These are phyloP conservation scores for Corinectria fuckeliana DNA, from an alignment of 2,329 filamentous ascomycete genomes.

Conservation along the genomic window DNA sequence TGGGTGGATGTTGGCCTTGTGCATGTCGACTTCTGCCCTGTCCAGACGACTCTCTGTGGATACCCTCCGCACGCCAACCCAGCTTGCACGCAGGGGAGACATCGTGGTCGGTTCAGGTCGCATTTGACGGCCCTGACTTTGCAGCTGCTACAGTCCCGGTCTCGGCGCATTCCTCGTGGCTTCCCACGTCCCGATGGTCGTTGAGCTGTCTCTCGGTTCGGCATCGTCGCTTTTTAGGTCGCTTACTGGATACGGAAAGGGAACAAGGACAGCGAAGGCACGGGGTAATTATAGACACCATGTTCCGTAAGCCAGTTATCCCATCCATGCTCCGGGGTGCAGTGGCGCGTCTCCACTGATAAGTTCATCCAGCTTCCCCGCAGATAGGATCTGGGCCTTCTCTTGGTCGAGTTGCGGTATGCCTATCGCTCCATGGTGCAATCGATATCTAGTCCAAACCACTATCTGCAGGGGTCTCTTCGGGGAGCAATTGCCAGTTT, in stretches of 20 bases:
- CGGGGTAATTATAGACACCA: background rate
- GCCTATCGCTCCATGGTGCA: background rate
- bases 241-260: background rate
- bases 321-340: background rate
- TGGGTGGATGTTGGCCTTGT: background rate
- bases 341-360: background rate
- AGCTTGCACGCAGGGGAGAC: conserved; percentile 37
- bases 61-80: conserved; percentile 41
- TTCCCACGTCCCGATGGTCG: conserved; percentile 37
- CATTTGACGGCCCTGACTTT: conserved; percentile 37
- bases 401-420: background rate
- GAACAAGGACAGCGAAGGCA: background rate
- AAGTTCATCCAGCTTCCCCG: background rate
- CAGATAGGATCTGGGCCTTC: background rate
- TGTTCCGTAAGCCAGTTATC: background rate
- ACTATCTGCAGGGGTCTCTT: background rate
- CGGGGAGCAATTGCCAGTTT: background rate
- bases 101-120: conserved; percentile 39
- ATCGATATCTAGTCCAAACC: background rate
- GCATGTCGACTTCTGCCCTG: conserved; percentile 14
- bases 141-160: conserved; percentile 38
- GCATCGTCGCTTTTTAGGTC: background rate
- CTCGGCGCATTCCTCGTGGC: conserved; percentile 39
- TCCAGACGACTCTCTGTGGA: conserved; percentile 42
- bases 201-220: conserved; percentile 1